These are phyloP conservation scores for Kalaharituber pfeilii DNA, from an alignment of 2,329 filamentous ascomycete genomes.

Conservation along the genomic window DNA sequence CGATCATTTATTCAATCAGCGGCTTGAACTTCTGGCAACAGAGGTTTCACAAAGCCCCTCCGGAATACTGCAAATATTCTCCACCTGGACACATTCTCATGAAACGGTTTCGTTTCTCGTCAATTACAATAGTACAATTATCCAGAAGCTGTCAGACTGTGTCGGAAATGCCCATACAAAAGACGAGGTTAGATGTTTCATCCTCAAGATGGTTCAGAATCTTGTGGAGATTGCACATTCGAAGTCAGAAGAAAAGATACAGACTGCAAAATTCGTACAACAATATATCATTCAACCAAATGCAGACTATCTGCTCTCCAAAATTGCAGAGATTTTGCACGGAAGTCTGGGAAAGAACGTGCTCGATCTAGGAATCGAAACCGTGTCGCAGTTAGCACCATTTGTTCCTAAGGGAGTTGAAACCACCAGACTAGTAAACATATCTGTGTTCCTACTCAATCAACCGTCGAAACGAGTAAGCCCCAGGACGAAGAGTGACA, in stretches of 20 bases:
- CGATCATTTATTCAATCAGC: constrained; percentile 55
- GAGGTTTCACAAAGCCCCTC: constrained; percentile 87
- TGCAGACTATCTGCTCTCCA: constrained; percentile 43
- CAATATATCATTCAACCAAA: constrained; percentile 40
- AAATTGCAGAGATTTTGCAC: constrained; percentile 51
- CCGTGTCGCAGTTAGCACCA: constrained; percentile 57
- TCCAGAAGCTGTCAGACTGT: constrained; percentile 55
- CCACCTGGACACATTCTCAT: constrained; percentile 56
- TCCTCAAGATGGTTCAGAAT: constrained; percentile 56
- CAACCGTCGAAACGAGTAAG: constrained; percentile 73
- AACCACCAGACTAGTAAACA: constrained; percentile 59
- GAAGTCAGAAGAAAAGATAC: constrained; percentile 36
- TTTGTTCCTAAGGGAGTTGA: constrained; percentile 51
- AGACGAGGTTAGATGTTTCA: constrained; percentile 69
- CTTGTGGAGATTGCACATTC: constrained; percentile 44
- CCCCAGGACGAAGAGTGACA: constrained; percentile 62
- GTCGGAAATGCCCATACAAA: constrained; percentile 57
- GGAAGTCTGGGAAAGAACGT: constrained; percentile 51
- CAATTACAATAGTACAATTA: constrained; percentile 39
- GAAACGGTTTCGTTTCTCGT: constrained; percentile 54
- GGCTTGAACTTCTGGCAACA: constrained; percentile 57
- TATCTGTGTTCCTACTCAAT: constrained; percentile 62
- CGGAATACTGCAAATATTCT: constrained; percentile 60
- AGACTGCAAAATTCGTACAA: constrained; percentile 35
- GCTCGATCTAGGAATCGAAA: constrained; percentile 60